Base-by-base conservation (phyloP, 257 asterid species). In the Sherardia arvensis region DNA sequence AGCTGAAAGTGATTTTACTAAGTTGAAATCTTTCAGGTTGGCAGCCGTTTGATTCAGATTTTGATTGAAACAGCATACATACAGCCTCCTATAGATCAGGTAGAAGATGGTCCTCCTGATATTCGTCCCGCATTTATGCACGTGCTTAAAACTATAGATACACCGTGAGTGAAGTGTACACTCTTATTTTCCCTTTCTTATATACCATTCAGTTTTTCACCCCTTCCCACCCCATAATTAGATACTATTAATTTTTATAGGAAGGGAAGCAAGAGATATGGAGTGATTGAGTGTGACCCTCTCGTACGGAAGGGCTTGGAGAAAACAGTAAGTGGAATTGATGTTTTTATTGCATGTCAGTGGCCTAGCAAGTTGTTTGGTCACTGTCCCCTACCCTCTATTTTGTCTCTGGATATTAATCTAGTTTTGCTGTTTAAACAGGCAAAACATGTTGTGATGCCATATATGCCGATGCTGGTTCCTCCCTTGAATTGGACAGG, bases 391-490 rank as follows among this genome's bases (percentile, higher is more conserved):
- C 29, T 27, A 6, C 9, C 20, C 0, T 2, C 29, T 28, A 53
- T n/a, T 22, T 18, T 6, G 4, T 6, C 29, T 14, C 14, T 55
- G 23, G 47, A 59, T 51, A 25, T 59, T n/a, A 48, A 45, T 27
- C 57, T 64, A 40, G 28, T 59, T 73, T 34, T 74, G 49, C 23
- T 74, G 58, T 55, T 48, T 22, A 20, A 78, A 64, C 95, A 93
- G 99, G 97, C 97, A 32, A 87, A 83, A 77, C 97, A 90, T 83
- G 84, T 90, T 95, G 99, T 93, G 85, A 90, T 93, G 53, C 99
- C 99, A 7, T 93, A 87, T 67, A 93, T 93, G 97, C 97, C 99
- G 23, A 93, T 93, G 99, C 73, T 93, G 84, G 81, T 93, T 77
- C 94, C 97, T 66, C 99, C 97, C 10, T 74, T 87, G 69, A 76